Percentiles rank a stretch among this genome's conserved stretches.
phyloP scores from a whole-genome alignment of 495 filamentous ascomycete genomes.

The Jackrogersella minutella region DNA sequence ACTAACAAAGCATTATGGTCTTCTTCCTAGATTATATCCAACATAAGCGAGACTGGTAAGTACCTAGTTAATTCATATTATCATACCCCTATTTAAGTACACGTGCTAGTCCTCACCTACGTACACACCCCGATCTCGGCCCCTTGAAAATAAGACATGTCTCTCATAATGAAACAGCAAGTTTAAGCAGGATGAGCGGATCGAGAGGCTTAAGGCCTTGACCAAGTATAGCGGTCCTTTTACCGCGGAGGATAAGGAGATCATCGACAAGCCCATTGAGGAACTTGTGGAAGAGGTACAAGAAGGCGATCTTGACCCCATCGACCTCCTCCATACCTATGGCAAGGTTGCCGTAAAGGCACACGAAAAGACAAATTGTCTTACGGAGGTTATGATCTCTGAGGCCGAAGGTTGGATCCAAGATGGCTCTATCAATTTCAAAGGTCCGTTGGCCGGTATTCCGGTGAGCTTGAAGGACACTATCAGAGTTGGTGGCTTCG shows the following conservation, averaged over 20 bases:
- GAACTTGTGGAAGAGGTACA: constrained; percentile 82
- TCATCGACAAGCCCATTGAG: constrained; percentile 78
- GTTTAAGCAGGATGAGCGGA: constrained; percentile 80
- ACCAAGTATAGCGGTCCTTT: constrained; percentile 70
- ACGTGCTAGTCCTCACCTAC: background rate
- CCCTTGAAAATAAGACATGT: background rate
- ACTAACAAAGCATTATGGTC: too few species aligned
- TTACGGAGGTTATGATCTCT: constrained; percentile 87
- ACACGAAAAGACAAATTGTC: constrained; percentile 86
- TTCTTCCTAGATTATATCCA: constrained; percentile 67
- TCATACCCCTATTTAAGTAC: background rate
- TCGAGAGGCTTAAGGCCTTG: constrained; percentile 71
- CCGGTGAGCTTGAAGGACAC: constrained; percentile 91
- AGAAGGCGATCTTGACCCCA: constrained; percentile 65
- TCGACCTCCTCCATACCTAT: constrained; percentile 86
- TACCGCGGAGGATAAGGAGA: constrained; percentile 64
- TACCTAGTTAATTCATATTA: background rate
- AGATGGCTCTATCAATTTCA: constrained; percentile 69
- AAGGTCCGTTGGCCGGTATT: constrained; percentile 88
- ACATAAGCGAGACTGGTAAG: constrained; percentile 60
- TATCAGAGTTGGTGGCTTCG: constrained; percentile 84
- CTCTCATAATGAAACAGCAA: constrained; percentile 59
- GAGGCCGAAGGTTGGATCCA: constrained; percentile 80
- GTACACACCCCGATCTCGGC: constrained; percentile 4
- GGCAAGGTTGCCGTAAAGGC: constrained; percentile 87